A percentile compares a stretch with the other conserved stretches of the same genome.
phyloP scores from a whole-genome alignment of 2,329 filamentous ascomycete species.

The Xylaria polymorpha region DNA sequence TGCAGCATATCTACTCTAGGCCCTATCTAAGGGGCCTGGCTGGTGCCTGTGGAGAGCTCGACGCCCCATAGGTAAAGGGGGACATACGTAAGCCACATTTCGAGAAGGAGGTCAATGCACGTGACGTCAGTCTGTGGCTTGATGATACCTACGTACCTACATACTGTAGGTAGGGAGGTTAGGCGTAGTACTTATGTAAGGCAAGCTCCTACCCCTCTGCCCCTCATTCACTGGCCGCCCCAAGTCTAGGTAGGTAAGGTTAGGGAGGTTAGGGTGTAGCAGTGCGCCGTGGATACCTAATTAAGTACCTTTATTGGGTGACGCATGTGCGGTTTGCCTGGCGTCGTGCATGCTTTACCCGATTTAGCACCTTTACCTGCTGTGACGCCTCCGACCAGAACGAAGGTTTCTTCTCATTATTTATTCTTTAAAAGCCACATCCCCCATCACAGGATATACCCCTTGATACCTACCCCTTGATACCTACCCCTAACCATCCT shows the following conservation, averaged over 20 bases:
- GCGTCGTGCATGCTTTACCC: constrained; percentile 15
- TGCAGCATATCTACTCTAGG: background rate
- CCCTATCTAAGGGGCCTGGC: constrained; percentile 7
- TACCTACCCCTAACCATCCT: too few relatives aligned
- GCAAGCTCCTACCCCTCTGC: background rate
- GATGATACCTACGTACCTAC: too few relatives aligned
- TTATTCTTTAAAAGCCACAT: background rate
- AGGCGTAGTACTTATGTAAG: too few relatives aligned
- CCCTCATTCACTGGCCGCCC: background rate
- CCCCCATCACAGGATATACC: background rate
- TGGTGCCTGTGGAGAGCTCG: constrained; percentile 10
- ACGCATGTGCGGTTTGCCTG: constrained; percentile 42
- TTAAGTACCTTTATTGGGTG: constrained; percentile 35
- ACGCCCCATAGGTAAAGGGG: background rate
- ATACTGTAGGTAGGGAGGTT: too few relatives aligned
- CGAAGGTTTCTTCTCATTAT: background rate
- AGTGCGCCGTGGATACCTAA: constrained; percentile 33
- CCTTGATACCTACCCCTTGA: background rate
- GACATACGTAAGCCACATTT: background rate
- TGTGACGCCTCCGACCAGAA: background rate
- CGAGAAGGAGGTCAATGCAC: constrained; percentile 21
- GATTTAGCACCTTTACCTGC: constrained; percentile 1
- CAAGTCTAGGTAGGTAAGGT: background rate
- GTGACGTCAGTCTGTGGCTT: constrained; percentile 41
- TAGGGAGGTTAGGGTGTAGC: too few relatives aligned